Conservation (phyloP, 2,329 filamentous ascomycete genomes). For the Calonectria pseudoreteaudii region DNA sequence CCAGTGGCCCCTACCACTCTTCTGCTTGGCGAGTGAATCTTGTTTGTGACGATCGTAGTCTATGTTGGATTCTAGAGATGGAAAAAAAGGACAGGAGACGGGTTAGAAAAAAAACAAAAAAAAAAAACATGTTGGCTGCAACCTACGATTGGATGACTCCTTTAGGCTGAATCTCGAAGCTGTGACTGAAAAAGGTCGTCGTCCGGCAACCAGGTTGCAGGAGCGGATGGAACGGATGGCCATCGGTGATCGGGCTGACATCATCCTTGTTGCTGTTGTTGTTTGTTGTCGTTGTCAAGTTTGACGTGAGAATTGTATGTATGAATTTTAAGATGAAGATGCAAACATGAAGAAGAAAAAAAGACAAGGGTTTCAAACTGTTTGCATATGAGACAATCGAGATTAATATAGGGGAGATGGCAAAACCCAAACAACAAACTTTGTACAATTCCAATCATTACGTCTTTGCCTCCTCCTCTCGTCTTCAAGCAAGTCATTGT, state of each 20-base stretch:
- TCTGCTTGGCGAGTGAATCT: slow-evolving; percentile 74
- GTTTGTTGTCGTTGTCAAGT: background rate
- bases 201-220: slow-evolving; percentile 37
- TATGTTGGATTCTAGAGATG: slow-evolving; percentile 46
- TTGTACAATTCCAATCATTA: background rate
- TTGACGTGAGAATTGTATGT: background rate
- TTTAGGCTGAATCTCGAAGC: slow-evolving; percentile 47
- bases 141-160: slow-evolving; percentile 52
- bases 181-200: slow-evolving; percentile 45
- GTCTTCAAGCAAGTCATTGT: slow-evolving; percentile 14
- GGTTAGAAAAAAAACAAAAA: background rate
- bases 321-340: background rate
- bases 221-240: slow-evolving; percentile 38
- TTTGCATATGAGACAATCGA: background rate
- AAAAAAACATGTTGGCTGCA: background rate
- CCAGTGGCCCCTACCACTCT: slow-evolving; percentile 79
- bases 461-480: slow-evolving; percentile 1
- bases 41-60: slow-evolving; percentile 70
- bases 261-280: slow-evolving; percentile 31
- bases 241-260: slow-evolving; percentile 38
- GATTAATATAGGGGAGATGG: background rate
- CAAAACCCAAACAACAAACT: background rate
- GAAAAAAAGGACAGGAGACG: background rate
- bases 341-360: background rate
- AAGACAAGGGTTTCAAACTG: background rate